Conservation (phyloP, 2,329 filamentous ascomycete genomes). For the Arthrocladium fulminans region DNA sequence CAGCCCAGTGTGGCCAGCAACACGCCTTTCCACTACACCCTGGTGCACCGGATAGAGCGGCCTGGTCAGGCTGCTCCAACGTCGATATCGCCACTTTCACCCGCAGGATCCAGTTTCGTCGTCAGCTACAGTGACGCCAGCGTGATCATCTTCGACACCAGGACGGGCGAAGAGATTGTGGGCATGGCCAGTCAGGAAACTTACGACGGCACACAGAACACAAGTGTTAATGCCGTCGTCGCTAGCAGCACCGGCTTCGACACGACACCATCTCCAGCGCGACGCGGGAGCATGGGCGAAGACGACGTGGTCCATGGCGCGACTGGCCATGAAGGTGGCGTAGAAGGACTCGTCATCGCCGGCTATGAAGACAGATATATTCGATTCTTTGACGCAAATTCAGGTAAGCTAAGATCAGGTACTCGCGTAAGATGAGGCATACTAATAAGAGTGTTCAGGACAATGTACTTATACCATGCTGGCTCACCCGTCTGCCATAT, state of each 20-base stretch:
- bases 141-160: slow-evolving; percentile 84
- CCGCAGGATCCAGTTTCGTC: slow-evolving; percentile 77
- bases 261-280: slow-evolving; percentile 53
- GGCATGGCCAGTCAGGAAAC: slow-evolving; percentile 91
- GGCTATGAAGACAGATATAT: slow-evolving; percentile 96
- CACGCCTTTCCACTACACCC: slow-evolving; percentile 77
- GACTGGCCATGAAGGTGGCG: slow-evolving; percentile 70
- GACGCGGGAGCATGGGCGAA: slow-evolving; percentile 59
- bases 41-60: slow-evolving; percentile 77
- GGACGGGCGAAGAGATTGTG: slow-evolving; percentile 82
- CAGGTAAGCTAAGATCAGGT: too few relatives aligned
- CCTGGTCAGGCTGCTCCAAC: slow-evolving; percentile 67
- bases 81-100: slow-evolving; percentile 80
- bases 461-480: slow-evolving; percentile 99
- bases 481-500: slow-evolving; percentile 87
- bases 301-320: slow-evolving; percentile 68
- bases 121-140: slow-evolving; percentile 87
- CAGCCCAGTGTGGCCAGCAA: slow-evolving; percentile 79
- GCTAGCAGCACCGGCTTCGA: slow-evolving; percentile 79
- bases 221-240: slow-evolving; percentile 80
- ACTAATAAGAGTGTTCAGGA: slow-evolving; percentile 38
- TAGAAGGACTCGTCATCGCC: slow-evolving; percentile 90
- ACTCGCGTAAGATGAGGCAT: too few relatives aligned
- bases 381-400: slow-evolving; percentile 96
- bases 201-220: slow-evolving; percentile 76